Evolutionary conservation across 352 stramenopile species (phyloP).

Genomic region (Phytophthora hibernalis): DNA sequence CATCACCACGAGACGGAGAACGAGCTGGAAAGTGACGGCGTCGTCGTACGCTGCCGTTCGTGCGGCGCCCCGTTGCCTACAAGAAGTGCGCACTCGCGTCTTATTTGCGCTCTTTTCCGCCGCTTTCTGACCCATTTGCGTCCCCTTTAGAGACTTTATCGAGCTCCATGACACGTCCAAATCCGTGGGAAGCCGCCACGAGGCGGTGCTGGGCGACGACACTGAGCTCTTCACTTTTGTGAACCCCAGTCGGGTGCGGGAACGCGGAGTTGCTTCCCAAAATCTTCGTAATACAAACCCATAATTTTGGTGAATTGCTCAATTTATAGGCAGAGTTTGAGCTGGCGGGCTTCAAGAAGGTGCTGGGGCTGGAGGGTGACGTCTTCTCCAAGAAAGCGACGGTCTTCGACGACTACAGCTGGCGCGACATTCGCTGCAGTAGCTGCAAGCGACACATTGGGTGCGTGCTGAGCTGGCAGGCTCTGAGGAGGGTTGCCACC

Average conservation of each 20-base stretch:
- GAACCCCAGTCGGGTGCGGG: constrained; percentile 68
- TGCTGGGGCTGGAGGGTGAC: constrained; percentile 64
- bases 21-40: constrained; percentile 39
- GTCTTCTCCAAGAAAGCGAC: constrained; percentile 75
- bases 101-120: background rate
- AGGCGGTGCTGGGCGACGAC: constrained; percentile 56
- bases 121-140: constrained; percentile 17
- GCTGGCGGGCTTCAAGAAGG: constrained; percentile 71
- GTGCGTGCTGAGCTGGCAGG: constrained; percentile 33
- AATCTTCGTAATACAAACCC: background rate
- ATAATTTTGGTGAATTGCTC: background rate
- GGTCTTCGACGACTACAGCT: constrained; percentile 88
- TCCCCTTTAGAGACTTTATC: constrained; percentile 62
- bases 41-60: constrained; percentile 75
- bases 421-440: constrained; percentile 73
- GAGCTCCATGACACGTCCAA: constrained; percentile 80
- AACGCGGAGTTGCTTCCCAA: background rate
- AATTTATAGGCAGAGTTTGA: constrained; percentile 74
- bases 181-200: constrained; percentile 57
- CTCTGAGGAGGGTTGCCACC: background rate
- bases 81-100: constrained; percentile 54
- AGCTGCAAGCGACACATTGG: constrained; percentile 82
- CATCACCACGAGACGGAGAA: constrained; percentile 26
- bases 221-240: constrained; percentile 81
- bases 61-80: constrained; percentile 72